Base-by-base conservation (phyloP, 257 asterid species). In the Dorcoceras hygrometricum region DNA sequence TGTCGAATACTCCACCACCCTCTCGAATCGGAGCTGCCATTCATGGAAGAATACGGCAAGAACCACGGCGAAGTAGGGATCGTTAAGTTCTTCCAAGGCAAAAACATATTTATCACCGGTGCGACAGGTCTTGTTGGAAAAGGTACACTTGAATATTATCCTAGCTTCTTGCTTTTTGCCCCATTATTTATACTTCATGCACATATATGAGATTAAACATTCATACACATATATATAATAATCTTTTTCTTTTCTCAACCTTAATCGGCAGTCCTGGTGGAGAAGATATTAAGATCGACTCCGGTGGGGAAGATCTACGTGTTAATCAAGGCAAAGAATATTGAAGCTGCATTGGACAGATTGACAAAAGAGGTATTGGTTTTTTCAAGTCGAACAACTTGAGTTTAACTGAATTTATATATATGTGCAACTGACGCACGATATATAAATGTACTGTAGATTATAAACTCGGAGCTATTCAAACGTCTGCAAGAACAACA, bases 61-160 rank as follows among this genome's bases (percentile, higher is more conserved):
- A 28, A 32, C n/a, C n/a, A 53, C 14, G 36, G 22, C 56, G 84
- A 85, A 11, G 73, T 83, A 50, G 88, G 88, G 46, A 83, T 83
- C 62, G 59, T 75, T 46, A 65, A 64, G 1, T 77, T 83, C 73
- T 74, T 83, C 7, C 57, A 70, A 48, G 86, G 80, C 14, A 83
- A 80, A 27, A 75, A 71, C 0, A 68, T 83, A 32, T 61, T 83
- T 11, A 66, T 83, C 1, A 83, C 85, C 2, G 88, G 88, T 51
- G 83, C 78, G 6, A 80, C 88, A 0, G 86, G 88, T 23, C 81
- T 80, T 36, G 74, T 83, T 11, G 88, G 78, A 8, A 83, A 83
- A 83, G 88, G 86, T 75, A 60, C 20, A 18, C 4, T 0, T 0
- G 0, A 0, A 2, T 7, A 26, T 12, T 6, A 2, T 8, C 54